These are phyloP conservation scores for Fagus sylvatica DNA, from an alignment of 306 rosid genomes.

Conservation along the genomic window DNA sequence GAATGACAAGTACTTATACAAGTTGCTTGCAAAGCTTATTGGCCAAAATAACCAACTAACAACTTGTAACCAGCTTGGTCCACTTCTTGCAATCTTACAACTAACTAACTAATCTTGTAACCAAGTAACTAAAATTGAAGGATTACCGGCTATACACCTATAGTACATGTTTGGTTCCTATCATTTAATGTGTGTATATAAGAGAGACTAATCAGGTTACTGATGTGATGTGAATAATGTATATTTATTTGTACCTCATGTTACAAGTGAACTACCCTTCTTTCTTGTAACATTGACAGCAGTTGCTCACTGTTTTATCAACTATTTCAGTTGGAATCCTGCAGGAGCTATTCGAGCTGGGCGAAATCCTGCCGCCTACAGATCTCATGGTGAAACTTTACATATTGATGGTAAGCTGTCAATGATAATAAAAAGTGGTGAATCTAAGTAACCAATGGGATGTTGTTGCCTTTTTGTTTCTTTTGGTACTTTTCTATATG, in stretches of 20 bases:
- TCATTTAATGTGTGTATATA: not conserved
- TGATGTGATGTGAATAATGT: not conserved
- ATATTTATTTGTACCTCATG: not conserved
- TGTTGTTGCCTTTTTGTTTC: not conserved
- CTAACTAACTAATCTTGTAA: too few relatives aligned
- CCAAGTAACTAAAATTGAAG: not conserved
- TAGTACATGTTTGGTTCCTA: too few relatives aligned
- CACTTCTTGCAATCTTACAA: too few relatives aligned
- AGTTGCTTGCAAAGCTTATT: too few relatives aligned
- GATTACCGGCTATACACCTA: too few relatives aligned
- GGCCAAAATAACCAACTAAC: too few relatives aligned
- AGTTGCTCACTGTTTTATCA: constrained; percentile 31
- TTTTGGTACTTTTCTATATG: not conserved
- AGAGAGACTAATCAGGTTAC: not conserved
- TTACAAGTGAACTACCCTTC: not conserved
- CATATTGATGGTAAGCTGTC: constrained; percentile 72
- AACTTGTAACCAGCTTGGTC: too few relatives aligned
- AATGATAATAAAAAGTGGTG: not conserved
- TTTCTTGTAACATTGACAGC: not conserved
- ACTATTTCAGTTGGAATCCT: constrained; percentile 84
- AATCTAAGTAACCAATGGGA: constrained; percentile 5
- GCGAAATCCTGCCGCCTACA: constrained; percentile 82
- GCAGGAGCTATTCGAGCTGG: constrained; percentile 93
- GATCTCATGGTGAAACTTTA: constrained; percentile 59
- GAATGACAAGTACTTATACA: too few relatives aligned